Base-by-base conservation (phyloP, 768 basidiomycete genomes). In the Antrodiella citrinella region DNA sequence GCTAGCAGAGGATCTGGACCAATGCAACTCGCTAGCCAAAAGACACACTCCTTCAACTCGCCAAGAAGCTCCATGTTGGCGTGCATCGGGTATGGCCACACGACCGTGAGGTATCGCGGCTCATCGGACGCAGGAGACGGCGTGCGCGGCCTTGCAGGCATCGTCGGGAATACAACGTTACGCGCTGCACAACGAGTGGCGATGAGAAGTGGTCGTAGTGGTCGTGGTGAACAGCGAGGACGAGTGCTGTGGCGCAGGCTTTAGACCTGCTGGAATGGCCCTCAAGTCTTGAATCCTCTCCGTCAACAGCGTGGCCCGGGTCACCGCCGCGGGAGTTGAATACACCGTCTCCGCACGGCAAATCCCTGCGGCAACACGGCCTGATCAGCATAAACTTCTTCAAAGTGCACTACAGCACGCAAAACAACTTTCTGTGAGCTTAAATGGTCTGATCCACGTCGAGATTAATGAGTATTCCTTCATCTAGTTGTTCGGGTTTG, bases 91-190 rank as follows among this genome's bases (percentile, higher is more conserved):
- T 72, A 76, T 0, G 74, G 76, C 35, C 69, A 52, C 1, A 72
- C 68, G 54, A 76, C 68, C n/a, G 70, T 68, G 4, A 76, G 59
- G 52, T 71, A 75, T 30, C 63, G 59, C 0, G 74, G 73, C 45
- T 73, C 76, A 26, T 76, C 74, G 26, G 72, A 67, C 4, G 57
- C 57, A 9, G 71, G 71, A 7, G 70, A 71, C 1, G 73, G 74
- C 2, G 75, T 74, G 38, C 58, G 51, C 3, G 61, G 48, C 12
- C 75, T 73, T 56, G 74, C 73, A 0, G 69, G 68, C 74, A 75
- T 70, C 41, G 41, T 43, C 21, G 21, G 10, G 41, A 18, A 43
- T 5, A 43, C n/a, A 5, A 43, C 18, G 10, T 38, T n/a, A n/a
- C n/a, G 30, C 30, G 30, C 30, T n/a, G 15, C 15, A 35, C 30